A percentile compares a stretch with the other conserved stretches of the same genome.
These are phyloP conservation scores for Nicotiana obtusifolia DNA, from an alignment of 257 asterid species.

Conservation along the genomic window DNA sequence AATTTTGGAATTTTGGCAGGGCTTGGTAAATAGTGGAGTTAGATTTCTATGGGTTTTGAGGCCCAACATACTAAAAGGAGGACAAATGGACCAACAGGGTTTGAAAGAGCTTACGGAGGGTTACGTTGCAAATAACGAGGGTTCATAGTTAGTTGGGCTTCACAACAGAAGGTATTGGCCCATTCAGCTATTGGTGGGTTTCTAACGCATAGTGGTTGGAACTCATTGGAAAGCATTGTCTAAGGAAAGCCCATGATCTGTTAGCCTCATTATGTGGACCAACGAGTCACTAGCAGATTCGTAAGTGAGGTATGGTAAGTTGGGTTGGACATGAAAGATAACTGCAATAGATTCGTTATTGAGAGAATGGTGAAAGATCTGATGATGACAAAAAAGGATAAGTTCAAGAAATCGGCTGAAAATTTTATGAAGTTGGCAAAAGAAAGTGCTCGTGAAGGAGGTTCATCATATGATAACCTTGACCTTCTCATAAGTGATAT, in stretches of 20 bases:
- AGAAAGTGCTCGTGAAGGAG: slow-evolving; percentile 31
- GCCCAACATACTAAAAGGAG: slow-evolving; percentile 10
- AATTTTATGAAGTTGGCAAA: slow-evolving; percentile 26
- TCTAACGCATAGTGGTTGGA: slow-evolving; percentile 8
- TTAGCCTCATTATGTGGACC: slow-evolving; percentile 33
- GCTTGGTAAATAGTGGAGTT: slow-evolving; percentile 17
- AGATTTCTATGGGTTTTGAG: slow-evolving; percentile 26
- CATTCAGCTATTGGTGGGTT: slow-evolving; percentile 25
- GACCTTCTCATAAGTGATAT: slow-evolving; percentile 12
- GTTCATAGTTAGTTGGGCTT: slow-evolving; percentile 24
- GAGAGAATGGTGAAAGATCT: too few species aligned
- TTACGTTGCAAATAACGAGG: slow-evolving; percentile 7
- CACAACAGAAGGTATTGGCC: slow-evolving; percentile 21
- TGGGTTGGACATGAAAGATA: slow-evolving; percentile 56
- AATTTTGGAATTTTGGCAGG: slow-evolving; percentile 23
- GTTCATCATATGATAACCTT: slow-evolving; percentile 33
- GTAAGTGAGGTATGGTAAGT: slow-evolving; percentile 51
- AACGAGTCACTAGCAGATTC: slow-evolving; percentile 38
- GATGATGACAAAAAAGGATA: slow-evolving; percentile 34
- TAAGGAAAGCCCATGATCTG: slow-evolving; percentile 32
- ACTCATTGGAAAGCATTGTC: slow-evolving; percentile 21
- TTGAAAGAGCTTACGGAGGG: slow-evolving; percentile 9
- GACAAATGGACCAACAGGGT: background rate
- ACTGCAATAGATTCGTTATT: slow-evolving; percentile 27
- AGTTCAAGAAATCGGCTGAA: slow-evolving; percentile 26